phyloP scores from a whole-genome alignment of 2,329 filamentous ascomycete species.

The Pyrenochaeta sp. region DNA sequence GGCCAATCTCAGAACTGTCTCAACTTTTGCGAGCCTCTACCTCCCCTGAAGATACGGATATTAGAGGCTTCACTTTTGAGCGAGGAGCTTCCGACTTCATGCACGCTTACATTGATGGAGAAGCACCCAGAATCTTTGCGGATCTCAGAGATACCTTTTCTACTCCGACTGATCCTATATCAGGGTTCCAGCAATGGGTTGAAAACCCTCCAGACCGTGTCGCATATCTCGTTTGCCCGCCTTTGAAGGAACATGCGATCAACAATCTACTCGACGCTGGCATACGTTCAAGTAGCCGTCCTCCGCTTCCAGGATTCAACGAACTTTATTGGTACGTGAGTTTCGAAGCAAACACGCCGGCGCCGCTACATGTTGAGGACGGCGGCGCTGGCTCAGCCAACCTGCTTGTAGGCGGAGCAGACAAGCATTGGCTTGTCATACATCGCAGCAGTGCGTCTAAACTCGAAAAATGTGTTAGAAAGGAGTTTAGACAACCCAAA shows the following conservation, averaged over 20 bases:
- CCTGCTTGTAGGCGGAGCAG: slow-evolving; percentile 11
- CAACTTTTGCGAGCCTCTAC: background rate
- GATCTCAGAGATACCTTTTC: background rate
- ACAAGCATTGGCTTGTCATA: slow-evolving; percentile 18
- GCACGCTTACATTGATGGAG: slow-evolving; percentile 1
- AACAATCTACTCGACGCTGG: slow-evolving; percentile 12
- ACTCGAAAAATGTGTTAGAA: slow-evolving; percentile 7
- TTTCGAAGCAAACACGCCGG: background rate
- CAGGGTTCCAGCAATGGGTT: slow-evolving; percentile 9
- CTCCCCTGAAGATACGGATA: background rate
- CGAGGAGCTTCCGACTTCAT: slow-evolving; percentile 1
- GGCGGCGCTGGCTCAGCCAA: slow-evolving; percentile 12
- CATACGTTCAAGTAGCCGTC: slow-evolving; percentile 1
- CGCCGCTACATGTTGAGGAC: slow-evolving; percentile 14
- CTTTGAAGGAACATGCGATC: slow-evolving; percentile 3
- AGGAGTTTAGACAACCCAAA: slow-evolving; percentile 2
- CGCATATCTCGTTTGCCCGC: slow-evolving; percentile 8
- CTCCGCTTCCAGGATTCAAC: slow-evolving; percentile 13
- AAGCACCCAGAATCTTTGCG: slow-evolving; percentile 3
- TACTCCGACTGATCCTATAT: too few species aligned
- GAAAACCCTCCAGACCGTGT: slow-evolving; percentile 2
- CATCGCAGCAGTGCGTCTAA: slow-evolving; percentile 4
- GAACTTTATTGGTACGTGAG: slow-evolving; percentile 15
- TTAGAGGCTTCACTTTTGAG: slow-evolving; percentile 7
- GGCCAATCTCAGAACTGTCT: slow-evolving; percentile 5